phyloP scores from a whole-genome alignment of 2,329 filamentous ascomycete species.

The Nemania diffusa region DNA sequence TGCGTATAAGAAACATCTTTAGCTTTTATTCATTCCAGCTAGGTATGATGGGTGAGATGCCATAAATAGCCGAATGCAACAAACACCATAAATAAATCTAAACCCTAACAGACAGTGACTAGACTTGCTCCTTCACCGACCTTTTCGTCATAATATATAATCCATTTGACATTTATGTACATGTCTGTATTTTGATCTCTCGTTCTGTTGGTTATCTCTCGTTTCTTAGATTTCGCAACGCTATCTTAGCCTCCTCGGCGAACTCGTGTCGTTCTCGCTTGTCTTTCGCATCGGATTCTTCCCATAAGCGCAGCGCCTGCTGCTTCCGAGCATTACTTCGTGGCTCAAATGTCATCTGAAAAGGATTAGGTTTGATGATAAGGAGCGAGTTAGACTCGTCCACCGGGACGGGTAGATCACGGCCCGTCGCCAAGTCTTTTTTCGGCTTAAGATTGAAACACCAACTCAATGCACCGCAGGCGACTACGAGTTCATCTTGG shows the following conservation, averaged over 20 bases:
- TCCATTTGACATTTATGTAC: background rate
- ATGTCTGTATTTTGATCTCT: background rate
- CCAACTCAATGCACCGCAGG: slow-evolving; percentile 61
- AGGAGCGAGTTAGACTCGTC: slow-evolving; percentile 65
- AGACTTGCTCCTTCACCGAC: background rate
- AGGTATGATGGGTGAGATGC: too few relatives aligned
- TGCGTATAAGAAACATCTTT: too few relatives aligned
- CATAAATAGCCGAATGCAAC: too few relatives aligned
- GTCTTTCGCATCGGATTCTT: slow-evolving; percentile 48
- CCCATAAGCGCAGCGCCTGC: slow-evolving; percentile 54
- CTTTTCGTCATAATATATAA: background rate
- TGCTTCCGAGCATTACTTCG: slow-evolving; percentile 54
- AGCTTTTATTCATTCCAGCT: too few relatives aligned
- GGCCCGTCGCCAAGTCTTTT: slow-evolving; percentile 54
- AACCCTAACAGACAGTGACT: too few relatives aligned
- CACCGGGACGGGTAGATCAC: slow-evolving; percentile 55
- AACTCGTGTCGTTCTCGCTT: slow-evolving; percentile 45
- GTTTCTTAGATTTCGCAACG: background rate
- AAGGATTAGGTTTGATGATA: slow-evolving; percentile 67
- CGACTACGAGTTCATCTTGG: slow-evolving; percentile 60
- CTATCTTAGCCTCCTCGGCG: slow-evolving; percentile 27
- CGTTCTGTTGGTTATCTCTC: background rate
- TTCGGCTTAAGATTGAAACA: slow-evolving; percentile 57
- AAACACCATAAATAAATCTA: too few relatives aligned
- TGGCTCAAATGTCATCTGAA: slow-evolving; percentile 64